These are phyloP conservation scores for Phytophthora pistaciae DNA, from an alignment of 352 stramenopile genomes.

Conservation along the genomic window DNA sequence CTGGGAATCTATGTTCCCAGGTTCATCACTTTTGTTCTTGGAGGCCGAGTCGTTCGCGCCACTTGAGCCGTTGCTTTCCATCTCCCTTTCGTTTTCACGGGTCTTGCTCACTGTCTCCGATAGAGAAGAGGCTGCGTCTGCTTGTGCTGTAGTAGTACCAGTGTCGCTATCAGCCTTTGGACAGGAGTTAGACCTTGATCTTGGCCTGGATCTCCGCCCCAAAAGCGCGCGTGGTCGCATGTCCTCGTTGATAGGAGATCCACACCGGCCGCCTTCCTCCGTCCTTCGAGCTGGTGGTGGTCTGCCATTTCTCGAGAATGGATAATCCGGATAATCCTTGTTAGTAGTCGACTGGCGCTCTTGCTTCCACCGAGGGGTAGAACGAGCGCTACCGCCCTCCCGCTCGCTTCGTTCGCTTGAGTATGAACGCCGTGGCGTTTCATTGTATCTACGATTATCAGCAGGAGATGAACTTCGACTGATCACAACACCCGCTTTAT, in stretches of 20 bases:
- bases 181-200: conserved; percentile 18
- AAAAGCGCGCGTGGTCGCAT: neutral
- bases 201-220: conserved; percentile 11
- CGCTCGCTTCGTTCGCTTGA: conserved; percentile 49
- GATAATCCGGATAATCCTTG: conserved; percentile 6
- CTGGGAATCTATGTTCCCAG: neutral
- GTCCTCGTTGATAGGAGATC: neutral
- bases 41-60: neutral
- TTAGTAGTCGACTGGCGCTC: conserved; percentile 8
- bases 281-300: conserved; percentile 4
- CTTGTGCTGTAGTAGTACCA: neutral
- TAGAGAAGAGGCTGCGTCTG: neutral
- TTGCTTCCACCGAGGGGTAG: conserved; percentile 15
- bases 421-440: conserved; percentile 24
- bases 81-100: neutral
- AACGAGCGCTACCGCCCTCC: conserved; percentile 10
- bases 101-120: neutral
- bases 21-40: neutral
- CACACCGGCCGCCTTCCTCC: neutral
- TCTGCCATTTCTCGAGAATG: conserved; percentile 12
- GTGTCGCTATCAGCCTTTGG: neutral
- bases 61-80: neutral
- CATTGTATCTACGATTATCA: neutral
- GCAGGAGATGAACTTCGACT: conserved; percentile 26
- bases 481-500: conserved; percentile 38